phyloP scores from a whole-genome alignment of 108 stramenopile genomes.

The Skeletonema menzelii region DNA sequence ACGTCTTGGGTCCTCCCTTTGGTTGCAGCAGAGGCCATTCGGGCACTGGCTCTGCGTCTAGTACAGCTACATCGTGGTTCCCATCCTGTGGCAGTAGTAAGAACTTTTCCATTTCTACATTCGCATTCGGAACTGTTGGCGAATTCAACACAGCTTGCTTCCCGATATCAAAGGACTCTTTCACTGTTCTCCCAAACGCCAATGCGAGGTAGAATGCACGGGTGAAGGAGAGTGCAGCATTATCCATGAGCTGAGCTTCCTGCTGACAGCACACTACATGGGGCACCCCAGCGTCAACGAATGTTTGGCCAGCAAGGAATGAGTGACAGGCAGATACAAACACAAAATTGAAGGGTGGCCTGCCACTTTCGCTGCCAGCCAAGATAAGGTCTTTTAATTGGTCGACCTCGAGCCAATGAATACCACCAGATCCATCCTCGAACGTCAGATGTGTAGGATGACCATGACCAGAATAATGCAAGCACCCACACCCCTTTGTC shows the following conservation, averaged over 20 bases:
- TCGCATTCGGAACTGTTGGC: conserved; percentile 66
- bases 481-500: conserved; percentile 64
- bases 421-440: conserved; percentile 83
- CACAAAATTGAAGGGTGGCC: conserved; percentile 85
- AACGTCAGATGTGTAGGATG: conserved; percentile 70
- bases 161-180: conserved; percentile 84
- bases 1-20: conserved; percentile 2
- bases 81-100: conserved; percentile 78
- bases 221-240: conserved; percentile 84
- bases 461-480: conserved; percentile 89
- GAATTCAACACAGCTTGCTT: conserved; percentile 75
- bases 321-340: conserved; percentile 94
- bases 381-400: conserved; percentile 61
- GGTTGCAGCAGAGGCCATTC: conserved; percentile 55
- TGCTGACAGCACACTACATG: conserved; percentile 94
- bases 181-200: conserved; percentile 78
- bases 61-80: conserved; percentile 81
- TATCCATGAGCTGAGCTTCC: conserved; percentile 82
- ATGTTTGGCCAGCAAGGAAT: conserved; percentile 82
- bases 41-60: conserved; percentile 61
- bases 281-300: conserved; percentile 89
- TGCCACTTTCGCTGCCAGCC: conserved; percentile 30
- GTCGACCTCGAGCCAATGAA: conserved; percentile 70
- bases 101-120: conserved; percentile 81
- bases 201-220: conserved; percentile 82